Evolutionary conservation across 768 basidiomycete species (phyloP), one percentile per base, ranked within the genome.

Genomic region (Tremella mesenterica): DNA sequence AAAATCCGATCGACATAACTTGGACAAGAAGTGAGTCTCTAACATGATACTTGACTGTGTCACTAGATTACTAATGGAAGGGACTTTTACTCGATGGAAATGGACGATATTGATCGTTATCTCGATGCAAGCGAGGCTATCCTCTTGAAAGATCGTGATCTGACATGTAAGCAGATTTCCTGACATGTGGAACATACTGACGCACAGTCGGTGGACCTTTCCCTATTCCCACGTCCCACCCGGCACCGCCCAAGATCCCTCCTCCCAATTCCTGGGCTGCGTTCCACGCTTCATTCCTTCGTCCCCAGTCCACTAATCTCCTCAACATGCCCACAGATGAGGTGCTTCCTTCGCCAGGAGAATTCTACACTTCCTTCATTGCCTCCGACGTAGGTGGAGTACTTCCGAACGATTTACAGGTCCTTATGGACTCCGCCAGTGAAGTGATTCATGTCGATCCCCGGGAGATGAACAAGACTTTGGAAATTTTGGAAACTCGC

Each of bases 401-500:
- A 4, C 54, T 85, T 26, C 76, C 81, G 2, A 73, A 64, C 3
- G 81, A 81, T 43, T 80, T 80, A 56, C 75, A 75, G 28, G 48
- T 69, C 33, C 76, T 90, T 8, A 52, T 88, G 0, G 67, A 68
- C 18, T 76, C 78, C 18, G 83, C 77, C 0, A 80, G 79, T 5
- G 51, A 66, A 36, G 81, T 83, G 76, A 71, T 78, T 0, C 84
- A 85, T 1, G 79, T 84, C 4, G 71, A 73, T 1, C 73, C 70
- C 20, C 79, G 80, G 48, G 78, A 80, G 55, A 39, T 92, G 39
- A 70, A 76, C 2, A 72, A 68, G 10, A 77, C 85, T 16, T 76
- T 88, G 27, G 84, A 84, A 69, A 72, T 74, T 47, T 83, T 81
- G 50, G 89, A 91, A 73, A 75, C 81, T 56, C 75, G 85, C 46